Evolutionary conservation across 768 basidiomycete species (phyloP).

Genomic region (Rhizopogon roseolus): DNA sequence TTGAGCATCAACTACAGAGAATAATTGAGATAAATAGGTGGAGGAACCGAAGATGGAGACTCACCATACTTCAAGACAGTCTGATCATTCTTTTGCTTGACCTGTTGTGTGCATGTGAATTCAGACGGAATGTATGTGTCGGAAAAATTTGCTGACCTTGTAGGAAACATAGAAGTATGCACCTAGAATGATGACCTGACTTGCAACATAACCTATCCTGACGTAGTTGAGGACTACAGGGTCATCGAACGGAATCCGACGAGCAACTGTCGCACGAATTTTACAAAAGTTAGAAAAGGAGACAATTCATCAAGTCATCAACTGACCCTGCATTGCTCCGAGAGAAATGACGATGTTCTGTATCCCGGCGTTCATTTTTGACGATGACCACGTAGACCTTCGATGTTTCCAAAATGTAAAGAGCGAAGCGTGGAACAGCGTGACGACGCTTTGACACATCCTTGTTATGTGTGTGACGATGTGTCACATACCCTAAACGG

Average conservation of each 20-base stretch:
- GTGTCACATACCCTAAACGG: constrained; percentile 18
- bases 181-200: constrained; percentile 67
- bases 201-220: constrained; percentile 74
- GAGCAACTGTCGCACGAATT: constrained; percentile 59
- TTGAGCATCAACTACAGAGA: constrained; percentile 60
- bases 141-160: constrained; percentile 38
- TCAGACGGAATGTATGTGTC: neutral
- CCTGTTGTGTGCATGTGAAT: constrained; percentile 38
- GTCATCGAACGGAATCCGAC: constrained; percentile 88
- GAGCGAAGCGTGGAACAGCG: neutral
- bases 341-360: constrained; percentile 87
- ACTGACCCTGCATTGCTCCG: constrained; percentile 84
- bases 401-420: constrained; percentile 3
- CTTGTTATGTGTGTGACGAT: constrained; percentile 11
- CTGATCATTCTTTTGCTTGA: constrained; percentile 93
- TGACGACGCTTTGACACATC: constrained; percentile 10
- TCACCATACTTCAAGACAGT: constrained; percentile 93
- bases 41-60: constrained; percentile 18
- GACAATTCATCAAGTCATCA: constrained; percentile 5
- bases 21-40: neutral
- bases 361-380: constrained; percentile 67
- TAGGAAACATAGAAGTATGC: constrained; percentile 78
- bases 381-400: constrained; percentile 10
- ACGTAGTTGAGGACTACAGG: constrained; percentile 78
- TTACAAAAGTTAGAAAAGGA: neutral